Conservation (phyloP, 306 rosid species). For the Arachis hypogaea region DNA sequence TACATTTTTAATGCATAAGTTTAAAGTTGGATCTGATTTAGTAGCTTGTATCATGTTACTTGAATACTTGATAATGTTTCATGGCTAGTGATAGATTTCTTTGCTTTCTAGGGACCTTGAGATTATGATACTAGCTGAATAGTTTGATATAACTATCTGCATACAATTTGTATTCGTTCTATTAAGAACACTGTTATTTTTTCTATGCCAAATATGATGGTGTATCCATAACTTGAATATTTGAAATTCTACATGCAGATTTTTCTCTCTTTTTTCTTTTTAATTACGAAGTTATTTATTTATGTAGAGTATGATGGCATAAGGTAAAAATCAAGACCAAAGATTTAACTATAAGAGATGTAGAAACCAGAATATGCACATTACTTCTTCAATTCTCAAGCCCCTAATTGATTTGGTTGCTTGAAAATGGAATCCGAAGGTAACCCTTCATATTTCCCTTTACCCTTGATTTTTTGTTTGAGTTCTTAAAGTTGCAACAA, state of each 20-base stretch:
- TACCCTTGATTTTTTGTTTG: not conserved
- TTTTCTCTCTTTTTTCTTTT: not conserved
- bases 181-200: constrained; percentile 18
- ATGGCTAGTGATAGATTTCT: not conserved
- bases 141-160: not conserved
- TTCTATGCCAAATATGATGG: constrained; percentile 77
- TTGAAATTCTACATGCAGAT: not conserved
- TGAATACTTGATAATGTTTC: constrained; percentile 1
- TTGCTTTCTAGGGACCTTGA: not conserved
- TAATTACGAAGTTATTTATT: not conserved
- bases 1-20: not conserved
- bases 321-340: not conserved
- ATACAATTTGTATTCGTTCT: not conserved
- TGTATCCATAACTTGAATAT: constrained; percentile 78
- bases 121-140: too few relatives aligned
- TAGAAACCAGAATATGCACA: not conserved
- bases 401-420: constrained; percentile 9
- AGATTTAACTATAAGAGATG: not conserved
- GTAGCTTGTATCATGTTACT: not conserved
- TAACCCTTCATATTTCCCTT: not conserved
- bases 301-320: not conserved
- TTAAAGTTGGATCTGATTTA: constrained; percentile 15
- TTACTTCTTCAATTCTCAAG: not conserved
- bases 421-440: constrained; percentile 80
- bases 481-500: constrained; percentile 5